Evolutionary conservation across 805 yeast genomes (phyloP).

Genomic region (Kodamaea neixiangensis): DNA sequence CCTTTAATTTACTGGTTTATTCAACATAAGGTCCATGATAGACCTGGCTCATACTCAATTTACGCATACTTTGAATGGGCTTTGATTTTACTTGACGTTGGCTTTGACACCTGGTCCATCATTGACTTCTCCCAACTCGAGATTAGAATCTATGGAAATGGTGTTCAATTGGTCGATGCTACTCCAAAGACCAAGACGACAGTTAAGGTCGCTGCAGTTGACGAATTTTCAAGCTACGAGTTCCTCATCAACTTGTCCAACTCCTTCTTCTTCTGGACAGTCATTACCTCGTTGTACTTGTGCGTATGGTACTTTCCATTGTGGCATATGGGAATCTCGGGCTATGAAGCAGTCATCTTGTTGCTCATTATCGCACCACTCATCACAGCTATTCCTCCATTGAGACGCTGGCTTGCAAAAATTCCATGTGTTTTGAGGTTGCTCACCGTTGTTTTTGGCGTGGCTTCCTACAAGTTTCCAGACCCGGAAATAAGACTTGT

Average conservation of each 20-base stretch:
- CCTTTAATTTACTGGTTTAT: slow-evolving; percentile 89
- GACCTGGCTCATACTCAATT: slow-evolving; percentile 92
- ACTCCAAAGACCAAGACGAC: not conserved
- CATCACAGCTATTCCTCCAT: slow-evolving; percentile 44
- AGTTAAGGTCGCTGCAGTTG: slow-evolving; percentile 7
- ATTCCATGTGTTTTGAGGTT: slow-evolving; percentile 58
- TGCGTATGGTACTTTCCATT: slow-evolving; percentile 97
- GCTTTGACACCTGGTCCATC: slow-evolving; percentile 79
- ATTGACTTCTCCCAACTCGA: slow-evolving; percentile 68
- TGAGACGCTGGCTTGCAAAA: slow-evolving; percentile 37
- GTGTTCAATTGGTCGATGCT: slow-evolving; percentile 18
- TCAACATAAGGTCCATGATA: slow-evolving; percentile 84
- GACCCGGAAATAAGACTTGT: slow-evolving; percentile 73
- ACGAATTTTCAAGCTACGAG: slow-evolving; percentile 36
- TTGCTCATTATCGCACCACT: slow-evolving; percentile 60
- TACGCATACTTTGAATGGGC: slow-evolving; percentile 97
- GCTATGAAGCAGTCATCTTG: slow-evolving; percentile 75
- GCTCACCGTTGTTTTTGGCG: slow-evolving; percentile 60
- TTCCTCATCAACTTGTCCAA: slow-evolving; percentile 54
- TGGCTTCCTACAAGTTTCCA: slow-evolving; percentile 71
- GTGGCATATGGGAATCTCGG: slow-evolving; percentile 98
- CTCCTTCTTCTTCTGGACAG: slow-evolving; percentile 83
- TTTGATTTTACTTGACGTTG: slow-evolving; percentile 77
- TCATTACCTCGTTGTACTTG: slow-evolving; percentile 74
- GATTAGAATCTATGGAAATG: slow-evolving; percentile 40